Percentiles rank a stretch among this genome's conserved stretches.
Evolutionary conservation across 1,139 yeast species (phyloP).

Genomic region (Starmera stellimalicola): DNA sequence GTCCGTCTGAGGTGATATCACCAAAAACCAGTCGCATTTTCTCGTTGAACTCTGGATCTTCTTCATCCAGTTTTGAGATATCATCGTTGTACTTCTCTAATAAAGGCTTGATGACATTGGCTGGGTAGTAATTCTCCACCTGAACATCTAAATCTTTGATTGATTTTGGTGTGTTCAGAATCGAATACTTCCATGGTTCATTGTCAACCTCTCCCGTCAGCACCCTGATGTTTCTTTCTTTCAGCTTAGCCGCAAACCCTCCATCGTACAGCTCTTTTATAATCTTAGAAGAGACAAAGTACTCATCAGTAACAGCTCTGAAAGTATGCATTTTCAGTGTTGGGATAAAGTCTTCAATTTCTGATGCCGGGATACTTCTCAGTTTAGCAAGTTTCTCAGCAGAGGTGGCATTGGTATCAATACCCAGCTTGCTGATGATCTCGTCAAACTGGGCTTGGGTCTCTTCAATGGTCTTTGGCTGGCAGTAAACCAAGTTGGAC

Average conservation of each 20-base stretch:
- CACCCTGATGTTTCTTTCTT: constrained; percentile 19
- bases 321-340: constrained; percentile 26
- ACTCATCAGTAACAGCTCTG: constrained; percentile 31
- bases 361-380: constrained; percentile 15
- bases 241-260: constrained; percentile 22
- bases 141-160: constrained; percentile 21
- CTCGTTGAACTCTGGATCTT: constrained; percentile 14
- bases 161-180: constrained; percentile 24
- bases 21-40: constrained; percentile 20
- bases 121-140: constrained; percentile 29
- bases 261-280: constrained; percentile 26
- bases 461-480: constrained; percentile 18
- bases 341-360: constrained; percentile 22
- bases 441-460: constrained; percentile 28
- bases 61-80: constrained; percentile 13
- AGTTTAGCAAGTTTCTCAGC: constrained; percentile 17
- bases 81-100: constrained; percentile 21
- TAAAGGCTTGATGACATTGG: constrained; percentile 21
- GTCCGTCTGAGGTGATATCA: constrained; percentile 27
- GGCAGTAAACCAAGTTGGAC: constrained; percentile 21
- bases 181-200: constrained; percentile 25
- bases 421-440: constrained; percentile 16
- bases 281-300: constrained; percentile 23
- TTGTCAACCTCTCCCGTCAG: constrained; percentile 31
- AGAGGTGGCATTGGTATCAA: constrained; percentile 1